Evolutionary conservation across 2,329 filamentous ascomycete genomes (phyloP), one percentile per base, ranked within the genome.

Genomic region (Colletotrichum gloeosporioides): DNA sequence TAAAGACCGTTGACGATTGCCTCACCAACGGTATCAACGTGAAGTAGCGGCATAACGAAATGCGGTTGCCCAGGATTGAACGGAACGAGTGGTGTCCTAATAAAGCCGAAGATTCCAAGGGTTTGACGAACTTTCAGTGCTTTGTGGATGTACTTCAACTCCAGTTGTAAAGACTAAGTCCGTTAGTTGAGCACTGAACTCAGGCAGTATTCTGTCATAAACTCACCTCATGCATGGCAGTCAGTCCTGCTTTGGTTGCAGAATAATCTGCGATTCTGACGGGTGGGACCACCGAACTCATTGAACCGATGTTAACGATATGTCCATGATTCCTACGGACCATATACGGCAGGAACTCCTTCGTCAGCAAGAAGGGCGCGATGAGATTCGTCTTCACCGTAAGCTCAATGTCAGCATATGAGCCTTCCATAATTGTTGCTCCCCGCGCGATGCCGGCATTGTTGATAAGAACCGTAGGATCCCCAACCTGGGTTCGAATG

Each of bases 311-410:
- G 4, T 90, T 93, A 65, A 94, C 89, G 57, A 94, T 84, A 84
- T 93, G 92, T 8, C 93, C 92, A 81, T 94, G 92, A 81, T 93
- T 90, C 2, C 79, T 80, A 13, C 82, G 80, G 31, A 91, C 84
- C 88, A 94, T 93, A 25, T 85, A 80, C 0, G 92, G 92, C 4
- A 93, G 82, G 81, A 93, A 93, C 75, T 92, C 88, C 79, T 91
- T 62, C 86, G 84, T 59, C 89, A 88, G 83, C 16, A 89, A 88
- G 83, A 92, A 93, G 80, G 93, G 92, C 0, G 90, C 86, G 10
- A 92, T 83, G 2, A 91, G 86, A 82, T 94, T 94, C 44, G 82
- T 83, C 64, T 78, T 78, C 27, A 85, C 69, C 6, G 82, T 84
- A 4, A 80, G 53, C 64, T 84, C 81, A 7, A 82, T 69, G 59